Evolutionary conservation across 345 rosid genomes (phyloP), one percentile per base, ranked within the genome.

Genomic region (Salix suchowensis): DNA sequence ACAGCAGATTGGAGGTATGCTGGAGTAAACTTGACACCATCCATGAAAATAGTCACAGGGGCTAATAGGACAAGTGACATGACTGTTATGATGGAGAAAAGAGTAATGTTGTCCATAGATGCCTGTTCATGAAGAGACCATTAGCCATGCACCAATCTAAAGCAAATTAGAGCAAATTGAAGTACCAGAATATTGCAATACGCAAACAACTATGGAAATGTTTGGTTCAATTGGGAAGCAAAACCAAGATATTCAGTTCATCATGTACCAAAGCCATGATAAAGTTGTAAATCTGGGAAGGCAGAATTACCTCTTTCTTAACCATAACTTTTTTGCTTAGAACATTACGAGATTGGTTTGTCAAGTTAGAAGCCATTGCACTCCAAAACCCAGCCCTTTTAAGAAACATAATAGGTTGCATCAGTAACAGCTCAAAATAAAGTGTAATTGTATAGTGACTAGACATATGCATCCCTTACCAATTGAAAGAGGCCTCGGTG

Each of bases 1-100:
- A 96, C 99, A 74, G 88, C 92, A 77, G 94, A 81, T 68, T 92
- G 94, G 61, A 96, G 84, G 85, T 86, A 90, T 72, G 90, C 85
- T 44, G 99, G 99, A 79, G 97, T 90, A 76, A 94, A 92, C 84
- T 88, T 94, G 84, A 94, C 85, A 72, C 99, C 99, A 84, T 94
- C 99, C 77, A 85, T 80, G 80, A 91, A 88, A 83, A 89, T 26
- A 77, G 99, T 74, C 73, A 85, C 94, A 62, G 99, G 99, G 80
- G 96, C 91, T 80, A 89, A 76, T 76, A 94, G 78, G 80, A 96
- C 18, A 72, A 96, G 90, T 75, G 99, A 94, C 98, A 96, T 91
- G 42, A 96, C 60, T 37, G 99, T 96, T 80, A 96, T 96, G 60
- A 96, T 89, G n/a, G 99, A 96, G 90, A 96, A 96, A 77, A 96